These are phyloP conservation scores for Coemansia sp. DNA, from an alignment of 371 early-diverging fungal genomes.

Conservation along the genomic window DNA sequence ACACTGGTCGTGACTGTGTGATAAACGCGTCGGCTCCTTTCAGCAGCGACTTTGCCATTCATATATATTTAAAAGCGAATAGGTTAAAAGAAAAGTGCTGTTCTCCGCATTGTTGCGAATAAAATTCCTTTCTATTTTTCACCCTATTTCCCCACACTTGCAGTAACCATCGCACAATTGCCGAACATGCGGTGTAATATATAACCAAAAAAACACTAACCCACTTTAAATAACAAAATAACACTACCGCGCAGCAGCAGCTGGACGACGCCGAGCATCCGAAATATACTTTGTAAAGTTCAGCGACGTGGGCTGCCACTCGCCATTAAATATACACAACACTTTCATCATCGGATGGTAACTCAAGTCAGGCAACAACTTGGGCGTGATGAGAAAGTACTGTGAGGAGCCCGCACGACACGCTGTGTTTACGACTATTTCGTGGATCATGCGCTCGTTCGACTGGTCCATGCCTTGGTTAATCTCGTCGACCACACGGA, in stretches of 20 bases:
- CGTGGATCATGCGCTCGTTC: slow-evolving; percentile 96
- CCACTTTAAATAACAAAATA: too few species aligned
- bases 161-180: too few species aligned
- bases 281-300: slow-evolving; percentile 34
- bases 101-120: too few species aligned
- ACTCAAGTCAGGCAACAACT: slow-evolving; percentile 91
- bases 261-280: slow-evolving; percentile 2
- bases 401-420: slow-evolving; percentile 42
- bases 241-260: slow-evolving; percentile 1
- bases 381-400: slow-evolving; percentile 99
- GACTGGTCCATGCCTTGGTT: slow-evolving; percentile 99
- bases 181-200: too few species aligned
- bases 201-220: too few species aligned
- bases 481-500: slow-evolving; percentile 99
- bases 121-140: too few species aligned
- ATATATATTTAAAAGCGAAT: neutral
- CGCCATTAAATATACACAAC: slow-evolving; percentile 91
- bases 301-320: slow-evolving; percentile 71
- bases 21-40: slow-evolving; percentile 20
- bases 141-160: too few species aligned
- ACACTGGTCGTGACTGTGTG: slow-evolving; percentile 21
- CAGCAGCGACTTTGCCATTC: slow-evolving; percentile 8
- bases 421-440: slow-evolving; percentile 82
- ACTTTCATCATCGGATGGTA: slow-evolving; percentile 93
- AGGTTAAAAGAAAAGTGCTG: neutral